Percentiles rank a stretch among this genome's conserved stretches.
These are phyloP conservation scores for Canna indica DNA, from an alignment of 176 grass and related monocot species.

Conservation along the genomic window DNA sequence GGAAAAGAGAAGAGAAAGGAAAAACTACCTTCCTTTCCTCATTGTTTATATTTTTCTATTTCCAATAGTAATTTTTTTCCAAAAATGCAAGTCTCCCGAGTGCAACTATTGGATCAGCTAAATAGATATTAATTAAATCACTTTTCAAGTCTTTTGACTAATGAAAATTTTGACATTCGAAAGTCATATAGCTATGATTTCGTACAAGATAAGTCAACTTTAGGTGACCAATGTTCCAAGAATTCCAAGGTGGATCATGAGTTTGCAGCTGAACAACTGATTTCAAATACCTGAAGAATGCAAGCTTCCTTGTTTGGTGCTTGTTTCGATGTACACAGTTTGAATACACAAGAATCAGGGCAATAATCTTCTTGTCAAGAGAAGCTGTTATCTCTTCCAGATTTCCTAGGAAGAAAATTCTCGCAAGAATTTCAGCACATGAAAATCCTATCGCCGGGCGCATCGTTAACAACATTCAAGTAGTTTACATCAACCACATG, in stretches of 20 bases:
- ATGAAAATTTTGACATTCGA: not conserved
- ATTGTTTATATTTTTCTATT: too few species aligned
- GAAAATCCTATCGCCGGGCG: conserved; percentile 40
- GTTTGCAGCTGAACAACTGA: not conserved
- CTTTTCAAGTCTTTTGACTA: not conserved
- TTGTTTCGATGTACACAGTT: not conserved
- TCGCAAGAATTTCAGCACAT: conserved; percentile 34
- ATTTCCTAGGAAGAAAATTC: not conserved
- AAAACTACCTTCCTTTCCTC: too few species aligned
- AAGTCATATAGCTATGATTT: not conserved
- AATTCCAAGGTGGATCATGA: not conserved
- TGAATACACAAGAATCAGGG: not conserved
- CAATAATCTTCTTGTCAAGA: not conserved
- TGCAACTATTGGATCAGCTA: not conserved
- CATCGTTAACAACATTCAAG: conserved; percentile 45
- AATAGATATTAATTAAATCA: not conserved
- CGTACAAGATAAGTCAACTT: not conserved
- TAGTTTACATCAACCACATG: conserved; percentile 61
- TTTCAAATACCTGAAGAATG: not conserved
- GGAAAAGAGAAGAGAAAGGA: too few species aligned
- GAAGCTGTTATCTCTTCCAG: not conserved
- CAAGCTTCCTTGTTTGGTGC: not conserved
- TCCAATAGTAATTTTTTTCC: too few species aligned
- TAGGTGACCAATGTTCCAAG: not conserved
- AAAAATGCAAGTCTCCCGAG: not conserved